Evolutionary conservation across 176 grass and related monocot species (phyloP), one percentile per base, ranked within the genome.

Genomic region (Leersia perrieri): DNA sequence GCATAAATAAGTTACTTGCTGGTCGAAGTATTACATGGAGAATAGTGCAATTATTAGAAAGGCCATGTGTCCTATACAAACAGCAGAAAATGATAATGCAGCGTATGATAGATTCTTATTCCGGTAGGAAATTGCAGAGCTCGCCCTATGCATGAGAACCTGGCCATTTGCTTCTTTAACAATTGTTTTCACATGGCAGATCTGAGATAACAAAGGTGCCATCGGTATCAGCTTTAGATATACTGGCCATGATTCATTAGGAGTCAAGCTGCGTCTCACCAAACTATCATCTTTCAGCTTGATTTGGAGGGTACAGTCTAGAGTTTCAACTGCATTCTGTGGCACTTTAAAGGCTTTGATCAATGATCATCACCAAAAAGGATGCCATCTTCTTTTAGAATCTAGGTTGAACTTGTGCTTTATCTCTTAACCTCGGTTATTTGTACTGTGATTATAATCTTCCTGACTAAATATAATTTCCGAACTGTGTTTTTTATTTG

Each of bases 211-310:
- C 77, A 81, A 80, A 76, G 53, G 64, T 85, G 27, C 18, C 34
- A 74, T 67, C 20, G 39, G 14, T 81, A 45, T 72, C 45, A 89
- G 34, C 26, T 26, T 77, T 85, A 66, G 23, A 55, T 76, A 26
- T 70, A 63, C 22, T 73, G 47, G 76, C 76, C 61, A 7, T 44
- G 26, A 30, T 60, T 39, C n/a, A 45, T 76, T 75, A 84, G 20
- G 66, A 70, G 38, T 80, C 26, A 23, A 84, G 76, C 63, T 68
- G 20, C 71, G 41, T 89, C 66, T 77, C 82, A 66, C 28, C 77
- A 45, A 77, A 29, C 77, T 70, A 81, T 77, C n/a, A 12, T 55
- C 61, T 77, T 66, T 81, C 87, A 81, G 65, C 77, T 89, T 81
- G 72, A 76, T 85, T 66, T 40, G 42, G 76, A 89, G 76, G 72